Conservation (phyloP, 2,329 filamentous ascomycete species). For the Talaromyces sp. region DNA sequence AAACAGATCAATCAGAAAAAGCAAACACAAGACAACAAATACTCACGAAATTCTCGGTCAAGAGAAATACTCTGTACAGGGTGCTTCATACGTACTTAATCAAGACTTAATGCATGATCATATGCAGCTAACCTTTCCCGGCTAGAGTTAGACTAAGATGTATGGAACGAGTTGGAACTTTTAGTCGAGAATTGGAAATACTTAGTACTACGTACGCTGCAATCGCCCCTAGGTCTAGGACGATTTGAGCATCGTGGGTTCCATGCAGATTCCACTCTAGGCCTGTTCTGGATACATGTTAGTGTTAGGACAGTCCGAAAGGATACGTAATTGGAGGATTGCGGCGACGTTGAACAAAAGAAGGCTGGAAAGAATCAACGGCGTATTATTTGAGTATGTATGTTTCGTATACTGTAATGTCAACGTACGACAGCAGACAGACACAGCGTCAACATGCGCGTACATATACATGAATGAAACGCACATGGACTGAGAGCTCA, state of each 20-base stretch:
- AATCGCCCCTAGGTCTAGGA: not conserved
- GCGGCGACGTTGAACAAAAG: not conserved
- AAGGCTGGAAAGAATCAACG: not conserved
- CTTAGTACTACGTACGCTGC: not conserved
- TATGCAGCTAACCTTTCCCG: not conserved
- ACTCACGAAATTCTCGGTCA: conserved; percentile 3
- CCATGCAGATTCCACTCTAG: conserved; percentile 18
- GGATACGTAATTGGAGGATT: not conserved
- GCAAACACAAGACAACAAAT: conserved; percentile 21
- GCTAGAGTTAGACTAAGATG: not conserved
- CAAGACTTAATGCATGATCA: not conserved
- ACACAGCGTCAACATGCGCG: not conserved
- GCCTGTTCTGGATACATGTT: not conserved
- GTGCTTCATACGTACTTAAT: not conserved
- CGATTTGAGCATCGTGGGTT: conserved; percentile 14
- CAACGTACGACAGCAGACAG: not conserved
- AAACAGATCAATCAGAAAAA: conserved; percentile 20
- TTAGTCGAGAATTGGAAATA: not conserved
- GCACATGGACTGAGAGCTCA: not conserved
- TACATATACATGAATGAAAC: not conserved
- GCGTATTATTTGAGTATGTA: not conserved
- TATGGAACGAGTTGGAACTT: not conserved
- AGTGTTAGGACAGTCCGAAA: not conserved
- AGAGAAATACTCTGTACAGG: not conserved
- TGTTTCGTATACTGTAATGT: not conserved